Base-by-base conservation (phyloP, 2,329 filamentous ascomycete genomes). In the Dothideomycetes sp. region DNA sequence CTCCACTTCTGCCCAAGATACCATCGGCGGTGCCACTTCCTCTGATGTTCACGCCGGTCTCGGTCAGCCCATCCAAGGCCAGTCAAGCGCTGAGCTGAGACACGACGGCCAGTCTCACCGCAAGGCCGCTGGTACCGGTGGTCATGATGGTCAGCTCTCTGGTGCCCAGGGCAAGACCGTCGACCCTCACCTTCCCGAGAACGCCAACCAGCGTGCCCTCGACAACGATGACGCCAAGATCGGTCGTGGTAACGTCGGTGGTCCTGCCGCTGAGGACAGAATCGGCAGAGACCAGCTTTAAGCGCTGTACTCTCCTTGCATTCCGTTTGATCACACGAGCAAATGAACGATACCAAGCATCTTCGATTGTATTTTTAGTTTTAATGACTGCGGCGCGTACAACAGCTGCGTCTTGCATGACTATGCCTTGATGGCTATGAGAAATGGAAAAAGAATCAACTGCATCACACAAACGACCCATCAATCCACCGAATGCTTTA, bases 31-130 rank as follows among this genome's bases (percentile, higher is more conserved):
- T 19, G 65, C 71, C 3, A 73, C 70, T 3, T 75, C 71, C 0
- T 59, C 53, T 10, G 67, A 73, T 36, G 70, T 78, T 6, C 61
- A 77, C 58, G 64, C 58, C 1, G 71, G 73, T 0, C 51, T 74
- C 1, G 73, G 73, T 2, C 64, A 74, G 41, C 73, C 73, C 2
- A 57, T 63, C 8, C 57, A 61, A 33, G 72, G 69, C 16, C 62
- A 74, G 58, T 68, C 65, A 13, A 65, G 58, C 40, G 53, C 48
- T 3, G 72, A 76, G 54, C 43, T 69, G 8, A 55, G 50, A 6
- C 68, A 73, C 43, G 67, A 71, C 25, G 67, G 67, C 5, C 51
- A 61, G 35, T 53, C 59, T 30, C 56, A 57, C 10, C 54, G 63
- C 5, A 69, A 66, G 51, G 62, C 65, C 41, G 50, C 62, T 8